Evolutionary conservation across 164 flowering plant genomes (phyloP).

Genomic region (Chimonanthus salicifolius): DNA sequence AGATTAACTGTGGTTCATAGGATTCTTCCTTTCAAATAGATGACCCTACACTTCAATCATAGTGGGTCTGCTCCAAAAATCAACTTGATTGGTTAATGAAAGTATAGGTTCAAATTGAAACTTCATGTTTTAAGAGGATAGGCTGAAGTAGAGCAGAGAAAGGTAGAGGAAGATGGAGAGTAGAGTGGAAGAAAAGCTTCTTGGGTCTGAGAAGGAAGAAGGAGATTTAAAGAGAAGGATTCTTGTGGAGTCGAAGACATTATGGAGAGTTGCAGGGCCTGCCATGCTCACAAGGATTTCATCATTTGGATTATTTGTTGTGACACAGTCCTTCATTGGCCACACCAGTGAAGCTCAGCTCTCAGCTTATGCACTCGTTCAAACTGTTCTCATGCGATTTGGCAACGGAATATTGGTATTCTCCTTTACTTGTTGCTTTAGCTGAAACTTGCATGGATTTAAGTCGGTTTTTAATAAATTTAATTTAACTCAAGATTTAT

Average conservation of each 20-base stretch:
- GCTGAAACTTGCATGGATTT: too few species aligned
- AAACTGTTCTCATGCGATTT: slow-evolving; percentile 40
- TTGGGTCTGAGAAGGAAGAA: neutral
- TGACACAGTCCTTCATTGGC: slow-evolving; percentile 48
- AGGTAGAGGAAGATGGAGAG: neutral
- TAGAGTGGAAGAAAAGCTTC: slow-evolving; percentile 1
- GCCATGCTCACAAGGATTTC: slow-evolving; percentile 45
- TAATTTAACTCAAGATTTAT: too few species aligned
- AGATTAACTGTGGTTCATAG: too few species aligned
- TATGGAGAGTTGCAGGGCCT: slow-evolving; percentile 52
- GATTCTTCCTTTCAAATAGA: too few species aligned
- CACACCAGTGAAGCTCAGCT: slow-evolving; percentile 40
- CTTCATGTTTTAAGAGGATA: neutral
- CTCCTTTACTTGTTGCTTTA: too few species aligned
- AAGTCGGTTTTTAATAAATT: too few species aligned
- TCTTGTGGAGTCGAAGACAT: slow-evolving; percentile 35
- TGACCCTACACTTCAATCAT: too few species aligned
- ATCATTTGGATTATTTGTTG: slow-evolving; percentile 29
- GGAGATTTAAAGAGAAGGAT: slow-evolving; percentile 10
- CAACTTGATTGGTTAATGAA: too few species aligned
- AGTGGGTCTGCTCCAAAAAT: too few species aligned
- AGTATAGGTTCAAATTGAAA: too few species aligned
- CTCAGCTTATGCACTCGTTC: slow-evolving; percentile 43
- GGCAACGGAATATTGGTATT: slow-evolving; percentile 42
- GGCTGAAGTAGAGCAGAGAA: neutral